These are phyloP conservation scores for Macroventuria anomochaeta DNA, from an alignment of 2,329 filamentous ascomycete species.

Conservation along the genomic window DNA sequence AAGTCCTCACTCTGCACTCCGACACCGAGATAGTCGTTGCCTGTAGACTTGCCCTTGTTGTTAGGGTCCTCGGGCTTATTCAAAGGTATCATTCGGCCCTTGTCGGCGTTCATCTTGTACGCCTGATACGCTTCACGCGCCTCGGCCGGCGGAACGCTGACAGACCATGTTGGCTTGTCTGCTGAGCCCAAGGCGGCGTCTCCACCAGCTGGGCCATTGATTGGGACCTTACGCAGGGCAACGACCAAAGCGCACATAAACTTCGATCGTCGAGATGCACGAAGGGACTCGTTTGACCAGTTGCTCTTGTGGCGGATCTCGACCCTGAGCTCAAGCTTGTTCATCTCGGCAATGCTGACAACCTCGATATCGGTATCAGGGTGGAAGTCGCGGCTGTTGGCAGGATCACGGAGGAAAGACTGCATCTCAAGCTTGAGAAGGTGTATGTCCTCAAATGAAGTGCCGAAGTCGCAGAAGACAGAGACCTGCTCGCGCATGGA, in stretches of 20 bases:
- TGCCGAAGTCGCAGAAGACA: constrained; percentile 83
- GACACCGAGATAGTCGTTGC: constrained; percentile 44
- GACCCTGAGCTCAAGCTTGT: constrained; percentile 83
- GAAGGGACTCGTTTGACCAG: constrained; percentile 74
- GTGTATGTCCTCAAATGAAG: constrained; percentile 87
- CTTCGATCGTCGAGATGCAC: constrained; percentile 83
- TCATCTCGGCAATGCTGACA: constrained; percentile 78
- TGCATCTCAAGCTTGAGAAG: constrained; percentile 84
- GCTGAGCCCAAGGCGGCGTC: constrained; percentile 64
- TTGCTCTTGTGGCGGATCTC: constrained; percentile 83
- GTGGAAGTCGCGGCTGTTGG: constrained; percentile 91
- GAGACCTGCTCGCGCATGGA: constrained; percentile 87
- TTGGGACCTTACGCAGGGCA: constrained; percentile 85
- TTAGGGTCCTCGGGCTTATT: constrained; percentile 38
- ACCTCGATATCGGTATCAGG: constrained; percentile 81
- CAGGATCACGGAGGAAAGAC: constrained; percentile 79
- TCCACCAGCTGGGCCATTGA: constrained; percentile 80
- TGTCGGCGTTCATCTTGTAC: constrained; percentile 61
- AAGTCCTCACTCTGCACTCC: constrained; percentile 40
- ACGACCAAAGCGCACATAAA: constrained; percentile 94
- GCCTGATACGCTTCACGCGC: constrained; percentile 68
- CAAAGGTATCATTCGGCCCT: constrained; percentile 68
- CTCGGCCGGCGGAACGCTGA: constrained; percentile 72
- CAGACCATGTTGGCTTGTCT: constrained; percentile 81
- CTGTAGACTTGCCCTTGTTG: constrained; percentile 39